Conservation (phyloP, 2,329 filamentous ascomycete genomes). For the Fonsecaea nubica region DNA sequence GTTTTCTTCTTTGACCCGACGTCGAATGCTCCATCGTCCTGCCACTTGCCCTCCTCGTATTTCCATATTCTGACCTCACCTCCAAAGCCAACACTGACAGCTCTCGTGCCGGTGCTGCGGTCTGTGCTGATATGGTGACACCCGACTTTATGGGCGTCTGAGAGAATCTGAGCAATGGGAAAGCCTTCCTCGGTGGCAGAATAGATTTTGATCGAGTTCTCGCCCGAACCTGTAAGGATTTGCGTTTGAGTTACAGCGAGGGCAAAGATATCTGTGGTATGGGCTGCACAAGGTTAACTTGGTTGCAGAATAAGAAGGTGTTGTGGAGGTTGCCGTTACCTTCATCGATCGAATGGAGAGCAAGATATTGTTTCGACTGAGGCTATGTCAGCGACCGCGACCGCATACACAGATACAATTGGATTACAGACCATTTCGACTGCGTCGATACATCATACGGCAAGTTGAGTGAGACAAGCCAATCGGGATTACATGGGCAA, state of each 20-base stretch:
- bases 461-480: background rate
- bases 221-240: constrained; percentile 83
- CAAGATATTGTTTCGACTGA: constrained; percentile 98
- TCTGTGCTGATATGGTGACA: constrained; percentile 85
- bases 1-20: constrained; percentile 56
- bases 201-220: constrained; percentile 81
- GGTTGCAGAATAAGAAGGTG: constrained; percentile 35
- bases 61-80: constrained; percentile 88
- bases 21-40: constrained; percentile 54
- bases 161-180: constrained; percentile 78
- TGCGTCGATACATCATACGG: constrained; percentile 8
- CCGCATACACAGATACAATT: background rate
- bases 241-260: constrained; percentile 75
- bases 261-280: constrained; percentile 83
- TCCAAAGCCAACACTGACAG: constrained; percentile 85
- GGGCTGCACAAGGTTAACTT: constrained; percentile 62
- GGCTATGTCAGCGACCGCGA: constrained; percentile 25
- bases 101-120: constrained; percentile 68
- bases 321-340: constrained; percentile 59
- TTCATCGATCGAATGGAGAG: constrained; percentile 86
- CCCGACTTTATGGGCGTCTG: constrained; percentile 81
- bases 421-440: constrained; percentile 27
- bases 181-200: constrained; percentile 76
- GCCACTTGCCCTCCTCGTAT: constrained; percentile 63
- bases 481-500: background rate